Base-by-base conservation (phyloP, 148 eudicot genomes). In the Selenicereus undatus region DNA sequence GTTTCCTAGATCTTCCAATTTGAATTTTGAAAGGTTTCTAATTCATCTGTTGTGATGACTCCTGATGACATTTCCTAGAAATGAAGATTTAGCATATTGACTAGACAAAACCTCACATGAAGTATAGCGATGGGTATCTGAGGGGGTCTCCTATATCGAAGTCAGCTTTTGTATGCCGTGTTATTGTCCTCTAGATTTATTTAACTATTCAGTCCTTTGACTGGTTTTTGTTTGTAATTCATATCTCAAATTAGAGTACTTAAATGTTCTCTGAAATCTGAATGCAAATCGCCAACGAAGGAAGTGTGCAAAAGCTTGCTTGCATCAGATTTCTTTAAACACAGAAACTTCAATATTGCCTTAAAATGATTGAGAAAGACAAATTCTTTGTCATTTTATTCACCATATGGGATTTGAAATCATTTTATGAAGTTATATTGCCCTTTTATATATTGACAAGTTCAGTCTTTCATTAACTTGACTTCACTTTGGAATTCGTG, bases 401-500 rank as follows among this genome's bases (percentile, higher is more conserved):
- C 35, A 36, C 39, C 74, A 48, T 29, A 29, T 11, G n/a, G 30
- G 43, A 70, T 8, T 68, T 27, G 18, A 27, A 48, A 69, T 69
- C 64, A 79, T 36, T 21, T 51, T 0, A 39, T 35, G 48, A 14
- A 18, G 30, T 20, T 56, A 72, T 56, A 56, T 54, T 11, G 7
- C 11, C 24, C 26, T 71, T 27, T 74, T 52, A 51, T 62, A 13
- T 78, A 51, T 30, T 78, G 75, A 66, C 32, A 20, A 16, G 29
- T 16, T 69, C 21, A 48, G 14, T 29, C 26, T 30, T 45, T 50
- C 65, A 18, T 39, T 50, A 52, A 30, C 66, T 71, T 74, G 54
- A 58, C 62, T 70, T 69, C n/a, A 72, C 20, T 48, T 52, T 78
- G 75, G 72, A 32, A 74, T 58, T 39, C 20, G n/a, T 78, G 70